Evolutionary conservation across 2,329 filamentous ascomycete species (phyloP).

Genomic region (Trichoderma atroviride): DNA sequence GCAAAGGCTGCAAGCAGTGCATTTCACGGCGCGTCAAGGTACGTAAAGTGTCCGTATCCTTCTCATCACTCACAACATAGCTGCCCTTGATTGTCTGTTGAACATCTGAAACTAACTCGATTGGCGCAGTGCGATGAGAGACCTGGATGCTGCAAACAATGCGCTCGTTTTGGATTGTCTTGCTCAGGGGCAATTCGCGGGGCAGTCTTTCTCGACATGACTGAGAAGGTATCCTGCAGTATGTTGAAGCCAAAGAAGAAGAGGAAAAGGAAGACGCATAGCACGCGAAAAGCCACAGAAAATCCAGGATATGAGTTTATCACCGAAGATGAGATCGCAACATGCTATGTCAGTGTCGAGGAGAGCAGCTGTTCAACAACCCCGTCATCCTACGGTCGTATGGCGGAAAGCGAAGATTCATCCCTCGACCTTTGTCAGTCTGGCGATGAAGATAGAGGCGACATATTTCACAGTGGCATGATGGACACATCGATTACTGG

Average conservation of each 20-base stretch:
- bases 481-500: too few relatives aligned
- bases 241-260: not conserved
- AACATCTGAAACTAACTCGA: not conserved
- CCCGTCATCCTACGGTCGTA: not conserved
- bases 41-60: not conserved
- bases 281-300: not conserved
- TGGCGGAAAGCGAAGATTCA: not conserved
- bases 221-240: slow-evolving; percentile 8
- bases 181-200: slow-evolving; percentile 16
- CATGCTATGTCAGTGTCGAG: not conserved
- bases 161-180: slow-evolving; percentile 1
- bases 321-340: not conserved
- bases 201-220: slow-evolving; percentile 20
- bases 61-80: not conserved
- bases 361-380: not conserved
- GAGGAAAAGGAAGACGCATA: not conserved
- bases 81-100: not conserved
- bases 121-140: slow-evolving; percentile 20
- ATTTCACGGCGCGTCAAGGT: slow-evolving; percentile 21
- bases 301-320: not conserved
- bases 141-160: slow-evolving; percentile 15
- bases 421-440: not conserved
- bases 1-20: slow-evolving; percentile 22
- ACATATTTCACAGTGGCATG: too few relatives aligned
- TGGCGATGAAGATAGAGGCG: not conserved